phyloP scores from a whole-genome alignment of 2,329 filamentous ascomycete species.

The Westerdykella ornata region DNA sequence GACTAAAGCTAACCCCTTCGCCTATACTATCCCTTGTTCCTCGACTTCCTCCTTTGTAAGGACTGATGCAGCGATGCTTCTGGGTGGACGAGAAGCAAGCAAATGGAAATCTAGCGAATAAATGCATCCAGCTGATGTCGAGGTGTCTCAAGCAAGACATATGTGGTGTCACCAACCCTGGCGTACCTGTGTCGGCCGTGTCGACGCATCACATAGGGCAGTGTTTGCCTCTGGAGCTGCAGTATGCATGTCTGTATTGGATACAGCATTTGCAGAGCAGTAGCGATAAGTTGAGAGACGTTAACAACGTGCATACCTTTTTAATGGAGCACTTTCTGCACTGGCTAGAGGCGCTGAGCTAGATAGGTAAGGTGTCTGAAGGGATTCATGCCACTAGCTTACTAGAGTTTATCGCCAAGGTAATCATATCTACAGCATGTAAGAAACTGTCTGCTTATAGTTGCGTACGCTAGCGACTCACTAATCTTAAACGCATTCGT shows the following conservation, averaged over 20 bases:
- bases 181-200: constrained; percentile 12
- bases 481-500: too few relatives aligned
- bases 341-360: constrained; percentile 42
- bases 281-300: constrained; percentile 13
- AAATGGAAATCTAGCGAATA: constrained; percentile 25
- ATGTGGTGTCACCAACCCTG: constrained; percentile 27
- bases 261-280: constrained; percentile 13
- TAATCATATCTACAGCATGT: not conserved
- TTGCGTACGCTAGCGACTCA: too few relatives aligned
- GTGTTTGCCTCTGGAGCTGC: constrained; percentile 11
- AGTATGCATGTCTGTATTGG: constrained; percentile 40
- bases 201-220: constrained; percentile 6
- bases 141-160: constrained; percentile 33
- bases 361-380: constrained; percentile 16
- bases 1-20: constrained; percentile 25
- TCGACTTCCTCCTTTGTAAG: constrained; percentile 21
- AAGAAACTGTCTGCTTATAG: too few relatives aligned
- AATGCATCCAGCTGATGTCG: constrained; percentile 38
- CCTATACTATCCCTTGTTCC: constrained; percentile 25
- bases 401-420: not conserved
- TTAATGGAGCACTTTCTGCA: constrained; percentile 38
- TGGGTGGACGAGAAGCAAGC: constrained; percentile 32
- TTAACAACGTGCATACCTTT: constrained; percentile 30
- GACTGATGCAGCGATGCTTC: constrained; percentile 23
- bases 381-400: not conserved